Conservation (phyloP, 805 yeast species). For the Candida adriatica region DNA sequence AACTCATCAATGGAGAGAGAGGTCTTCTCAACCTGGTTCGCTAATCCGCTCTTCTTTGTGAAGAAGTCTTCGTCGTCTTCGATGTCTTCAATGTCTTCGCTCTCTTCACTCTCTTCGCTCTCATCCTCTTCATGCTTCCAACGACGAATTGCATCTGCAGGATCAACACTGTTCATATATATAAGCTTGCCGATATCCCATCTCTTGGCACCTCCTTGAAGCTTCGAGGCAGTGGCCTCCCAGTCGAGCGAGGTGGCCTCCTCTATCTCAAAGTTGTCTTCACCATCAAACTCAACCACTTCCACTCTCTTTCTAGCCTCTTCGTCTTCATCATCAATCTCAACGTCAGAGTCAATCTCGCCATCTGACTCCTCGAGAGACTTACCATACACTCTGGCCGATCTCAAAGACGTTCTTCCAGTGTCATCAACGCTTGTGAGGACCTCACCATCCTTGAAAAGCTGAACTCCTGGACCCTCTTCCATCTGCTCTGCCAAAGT, state of each 20-base stretch:
- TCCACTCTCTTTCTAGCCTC: conserved; percentile 34
- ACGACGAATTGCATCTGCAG: conserved; percentile 62
- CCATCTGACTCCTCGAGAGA: conserved; percentile 38
- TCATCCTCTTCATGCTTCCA: conserved; percentile 54
- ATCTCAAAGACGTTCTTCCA: conserved; percentile 64
- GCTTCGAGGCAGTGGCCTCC: conserved; percentile 50
- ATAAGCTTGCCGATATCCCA: conserved; percentile 82
- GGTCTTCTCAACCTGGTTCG: conserved; percentile 28
- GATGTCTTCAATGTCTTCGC: conserved; percentile 31
- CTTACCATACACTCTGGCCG: conserved; percentile 51
- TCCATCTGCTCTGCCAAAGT: conserved; percentile 51
- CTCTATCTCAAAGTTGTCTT: conserved; percentile 30
- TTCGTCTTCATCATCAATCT: conserved; percentile 34
- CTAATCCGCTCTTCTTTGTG: conserved; percentile 43
- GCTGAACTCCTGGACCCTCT: conserved; percentile 63
- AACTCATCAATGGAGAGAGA: conserved; percentile 33
- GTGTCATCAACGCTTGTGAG: conserved; percentile 37
- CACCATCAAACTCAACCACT: conserved; percentile 43
- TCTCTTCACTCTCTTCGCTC: conserved; percentile 35
- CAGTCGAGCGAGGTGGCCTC: conserved; percentile 49
- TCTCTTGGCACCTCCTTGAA: conserved; percentile 43
- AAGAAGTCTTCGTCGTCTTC: conserved; percentile 46
- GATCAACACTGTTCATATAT: conserved; percentile 71
- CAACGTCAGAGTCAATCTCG: conserved; percentile 36
- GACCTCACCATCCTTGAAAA: conserved; percentile 60